Percentiles rank a stretch among this genome's conserved stretches.
Conservation (phyloP, 2,329 filamentous ascomycete genomes). For the Thelonectria olida region DNA sequence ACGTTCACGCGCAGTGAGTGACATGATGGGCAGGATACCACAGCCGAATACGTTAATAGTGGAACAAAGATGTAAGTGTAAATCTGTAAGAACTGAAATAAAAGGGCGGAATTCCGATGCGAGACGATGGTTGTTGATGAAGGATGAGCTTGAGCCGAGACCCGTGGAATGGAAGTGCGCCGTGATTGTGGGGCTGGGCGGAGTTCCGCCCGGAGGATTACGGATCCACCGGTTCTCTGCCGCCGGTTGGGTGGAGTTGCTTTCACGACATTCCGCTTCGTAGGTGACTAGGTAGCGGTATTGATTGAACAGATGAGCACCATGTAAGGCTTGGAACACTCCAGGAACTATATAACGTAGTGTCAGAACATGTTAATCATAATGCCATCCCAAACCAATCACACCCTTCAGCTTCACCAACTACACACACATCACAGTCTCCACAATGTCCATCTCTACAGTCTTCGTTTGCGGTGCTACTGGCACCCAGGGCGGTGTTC, state of each 20-base stretch:
- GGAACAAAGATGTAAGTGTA: not conserved
- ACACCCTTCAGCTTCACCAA: not conserved
- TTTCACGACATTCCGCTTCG: not conserved
- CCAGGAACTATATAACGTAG: not conserved
- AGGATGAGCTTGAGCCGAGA: not conserved
- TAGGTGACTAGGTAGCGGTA: not conserved
- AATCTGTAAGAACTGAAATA: not conserved
- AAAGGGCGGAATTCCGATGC: constrained; percentile 8
- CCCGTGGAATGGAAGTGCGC: constrained; percentile 18
- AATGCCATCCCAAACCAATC: not conserved
- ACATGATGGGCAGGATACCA: constrained; percentile 31
- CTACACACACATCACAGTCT: constrained; percentile 14
- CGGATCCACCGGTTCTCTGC: constrained; percentile 4
- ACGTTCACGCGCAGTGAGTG: constrained; percentile 47
- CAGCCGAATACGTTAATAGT: not conserved
- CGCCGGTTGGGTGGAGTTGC: constrained; percentile 22
- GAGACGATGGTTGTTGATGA: not conserved
- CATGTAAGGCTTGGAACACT: not conserved
- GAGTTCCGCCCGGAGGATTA: constrained; percentile 38
- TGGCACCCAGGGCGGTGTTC: constrained; percentile 50
- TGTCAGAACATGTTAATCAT: not conserved
- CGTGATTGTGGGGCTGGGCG: constrained; percentile 36
- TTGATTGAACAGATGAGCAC: not conserved
- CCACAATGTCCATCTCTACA: constrained; percentile 42
- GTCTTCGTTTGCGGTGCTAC: constrained; percentile 53